Evolutionary conservation across 257 asterid species (phyloP).

Genomic region (Petrea volubilis): DNA sequence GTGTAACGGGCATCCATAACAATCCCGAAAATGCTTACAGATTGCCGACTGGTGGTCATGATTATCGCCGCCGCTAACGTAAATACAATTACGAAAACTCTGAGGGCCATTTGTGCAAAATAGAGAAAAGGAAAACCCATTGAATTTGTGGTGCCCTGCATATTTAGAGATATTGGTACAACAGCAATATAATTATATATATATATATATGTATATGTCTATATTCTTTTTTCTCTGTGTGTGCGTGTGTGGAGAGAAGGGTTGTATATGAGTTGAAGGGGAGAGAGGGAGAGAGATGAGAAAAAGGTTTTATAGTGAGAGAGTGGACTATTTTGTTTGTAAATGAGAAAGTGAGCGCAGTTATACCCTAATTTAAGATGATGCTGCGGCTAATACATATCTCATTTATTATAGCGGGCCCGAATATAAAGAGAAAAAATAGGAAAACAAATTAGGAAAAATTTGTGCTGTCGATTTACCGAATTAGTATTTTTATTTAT

Average conservation of each 20-base stretch:
- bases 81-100: conserved; percentile 34
- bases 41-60: conserved; percentile 26
- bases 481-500: too few relatives aligned
- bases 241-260: not conserved
- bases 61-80: conserved; percentile 31
- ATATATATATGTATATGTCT: too few relatives aligned
- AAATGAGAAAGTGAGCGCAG: not conserved
- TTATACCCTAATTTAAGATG: not conserved
- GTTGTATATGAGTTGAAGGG: not conserved
- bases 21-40: conserved; percentile 29
- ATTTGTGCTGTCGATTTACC: too few relatives aligned
- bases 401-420: not conserved
- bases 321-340: not conserved
- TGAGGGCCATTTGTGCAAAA: conserved; percentile 31
- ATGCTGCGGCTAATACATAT: not conserved
- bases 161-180: not conserved
- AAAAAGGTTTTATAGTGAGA: not conserved
- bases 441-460: too few relatives aligned
- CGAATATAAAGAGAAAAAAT: too few relatives aligned
- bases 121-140: not conserved
- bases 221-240: too few relatives aligned
- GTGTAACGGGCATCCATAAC: conserved; percentile 36
- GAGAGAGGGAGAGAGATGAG: not conserved
- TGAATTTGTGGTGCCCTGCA: not conserved
- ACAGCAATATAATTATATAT: not conserved